Base-by-base conservation (phyloP, 257 asterid genomes). In the Solanum lignicaule region DNA sequence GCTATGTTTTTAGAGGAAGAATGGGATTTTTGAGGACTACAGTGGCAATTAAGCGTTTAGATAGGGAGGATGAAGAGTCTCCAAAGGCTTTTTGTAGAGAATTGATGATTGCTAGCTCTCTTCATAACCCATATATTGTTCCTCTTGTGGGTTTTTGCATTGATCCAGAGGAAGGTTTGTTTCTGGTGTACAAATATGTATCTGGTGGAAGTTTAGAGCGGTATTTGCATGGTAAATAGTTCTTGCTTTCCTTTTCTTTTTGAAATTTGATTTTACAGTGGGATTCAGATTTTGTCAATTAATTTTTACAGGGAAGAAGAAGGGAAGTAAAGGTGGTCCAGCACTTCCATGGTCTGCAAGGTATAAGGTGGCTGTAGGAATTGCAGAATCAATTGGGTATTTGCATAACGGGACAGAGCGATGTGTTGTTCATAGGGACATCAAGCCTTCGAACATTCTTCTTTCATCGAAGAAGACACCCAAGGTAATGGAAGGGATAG, bases 121-220 rank as follows among this genome's bases (percentile, higher is more conserved):
- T 96, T 82, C 96, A 91, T 78, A 93, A 96, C 76, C 94, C 93
- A 81, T 91, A 89, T 89, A 91, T 96, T 90, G 99, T 96, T 89
- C 98, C 99, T 29, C 90, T 96, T 33, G 89, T 96, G 36, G 99
- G 99, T 68, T 96, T 95, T 86, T 95, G 98, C 79, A 94, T 94
- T 74, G 99, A 96, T 91, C 94, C 95, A 9, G 97, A 96, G 83
- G 94, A 91, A 60, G 99, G 99, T 55, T 89, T 96, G 87, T 96
- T 94, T 89, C 90, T 96, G 93, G 96, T 96, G 87, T 95, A 96
- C 94, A 94, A 94, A 78, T 95, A 92, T 87, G 99, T 95, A 8
- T 96, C 99, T n/a, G 98, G 98, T 85, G 98, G 98, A 87, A 95
- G 95, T 95, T 92, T 96, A 87, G 99, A 96, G 89, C 92, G 90